Evolutionary conservation across 2,329 filamentous ascomycete genomes (phyloP).

Genomic region (Lomentospora prolificans): DNA sequence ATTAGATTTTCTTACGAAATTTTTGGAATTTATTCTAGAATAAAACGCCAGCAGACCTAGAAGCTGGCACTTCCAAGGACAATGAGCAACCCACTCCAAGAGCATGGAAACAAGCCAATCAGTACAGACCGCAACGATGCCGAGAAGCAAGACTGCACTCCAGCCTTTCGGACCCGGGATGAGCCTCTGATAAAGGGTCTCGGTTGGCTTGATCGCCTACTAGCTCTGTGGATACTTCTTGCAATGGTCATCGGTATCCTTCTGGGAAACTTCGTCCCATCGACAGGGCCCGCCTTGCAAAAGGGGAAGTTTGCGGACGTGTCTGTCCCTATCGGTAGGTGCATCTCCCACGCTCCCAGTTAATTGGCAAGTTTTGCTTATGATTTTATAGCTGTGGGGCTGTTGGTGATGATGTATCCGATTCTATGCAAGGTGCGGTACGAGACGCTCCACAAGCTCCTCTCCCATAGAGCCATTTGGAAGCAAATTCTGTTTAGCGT

Average conservation of each 20-base stretch:
- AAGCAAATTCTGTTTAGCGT: conserved; percentile 70
- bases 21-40: too few relatives aligned
- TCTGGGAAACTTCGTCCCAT: conserved; percentile 63
- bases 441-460: conserved; percentile 60
- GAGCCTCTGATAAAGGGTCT: conserved; percentile 30
- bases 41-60: too few relatives aligned
- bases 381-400: conserved; percentile 52
- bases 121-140: neutral
- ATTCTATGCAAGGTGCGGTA: conserved; percentile 81
- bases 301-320: conserved; percentile 63
- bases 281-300: conserved; percentile 51
- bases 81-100: too few relatives aligned
- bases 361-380: neutral
- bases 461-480: conserved; percentile 57
- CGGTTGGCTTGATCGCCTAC: conserved; percentile 50
- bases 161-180: neutral
- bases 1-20: too few relatives aligned
- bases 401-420: conserved; percentile 91
- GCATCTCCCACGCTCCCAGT: too few relatives aligned
- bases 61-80: too few relatives aligned
- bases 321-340: conserved; percentile 52
- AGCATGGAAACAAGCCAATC: neutral
- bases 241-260: conserved; percentile 70
- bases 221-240: conserved; percentile 66
- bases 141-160: neutral